A percentile compares a stretch with the other conserved stretches of the same genome.
Evolutionary conservation across 768 basidiomycete species (phyloP).

Genomic region (Dentipellis fragilis): DNA sequence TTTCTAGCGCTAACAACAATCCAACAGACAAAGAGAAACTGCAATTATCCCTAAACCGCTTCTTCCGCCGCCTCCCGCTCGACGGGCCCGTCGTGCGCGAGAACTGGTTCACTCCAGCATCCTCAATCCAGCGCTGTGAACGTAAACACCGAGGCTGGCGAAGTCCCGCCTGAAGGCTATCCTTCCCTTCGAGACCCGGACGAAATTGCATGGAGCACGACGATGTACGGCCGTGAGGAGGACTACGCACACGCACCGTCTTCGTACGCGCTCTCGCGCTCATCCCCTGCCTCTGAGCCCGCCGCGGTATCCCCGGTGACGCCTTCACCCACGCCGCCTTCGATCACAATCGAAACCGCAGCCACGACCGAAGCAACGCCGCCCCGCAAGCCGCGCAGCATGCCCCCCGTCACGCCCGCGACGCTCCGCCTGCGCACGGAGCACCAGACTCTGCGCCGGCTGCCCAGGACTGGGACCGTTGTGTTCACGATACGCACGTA

Average conservation of each 20-base stretch:
- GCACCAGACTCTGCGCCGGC: conserved; percentile 49
- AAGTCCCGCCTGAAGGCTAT: conserved; percentile 6
- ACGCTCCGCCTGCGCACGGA: conserved; percentile 49
- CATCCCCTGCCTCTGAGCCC: background rate
- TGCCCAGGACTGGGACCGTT: conserved; percentile 49
- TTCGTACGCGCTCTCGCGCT: conserved; percentile 14
- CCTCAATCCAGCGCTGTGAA: conserved; percentile 23
- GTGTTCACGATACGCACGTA: conserved; percentile 62
- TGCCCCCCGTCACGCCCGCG: conserved; percentile 14
- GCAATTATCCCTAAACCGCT: conserved; percentile 54
- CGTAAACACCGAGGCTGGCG: background rate
- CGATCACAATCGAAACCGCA: too few relatives aligned
- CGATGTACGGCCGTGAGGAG: conserved; percentile 47
- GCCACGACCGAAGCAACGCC: too few relatives aligned
- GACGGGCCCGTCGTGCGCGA: conserved; percentile 63
- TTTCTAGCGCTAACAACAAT: too few relatives aligned
- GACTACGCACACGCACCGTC: conserved; percentile 14
- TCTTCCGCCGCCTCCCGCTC: conserved; percentile 55
- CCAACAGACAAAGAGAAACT: conserved; percentile 54
- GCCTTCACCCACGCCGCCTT: background rate
- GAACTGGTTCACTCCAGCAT: conserved; percentile 50
- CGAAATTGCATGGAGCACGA: conserved; percentile 55
- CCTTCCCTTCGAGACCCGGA: conserved; percentile 40
- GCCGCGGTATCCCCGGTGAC: too few relatives aligned
- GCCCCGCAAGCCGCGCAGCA: background rate